These are phyloP conservation scores for Penicillium aurantiogriseum DNA, from an alignment of 2,329 filamentous ascomycete species.

Conservation along the genomic window DNA sequence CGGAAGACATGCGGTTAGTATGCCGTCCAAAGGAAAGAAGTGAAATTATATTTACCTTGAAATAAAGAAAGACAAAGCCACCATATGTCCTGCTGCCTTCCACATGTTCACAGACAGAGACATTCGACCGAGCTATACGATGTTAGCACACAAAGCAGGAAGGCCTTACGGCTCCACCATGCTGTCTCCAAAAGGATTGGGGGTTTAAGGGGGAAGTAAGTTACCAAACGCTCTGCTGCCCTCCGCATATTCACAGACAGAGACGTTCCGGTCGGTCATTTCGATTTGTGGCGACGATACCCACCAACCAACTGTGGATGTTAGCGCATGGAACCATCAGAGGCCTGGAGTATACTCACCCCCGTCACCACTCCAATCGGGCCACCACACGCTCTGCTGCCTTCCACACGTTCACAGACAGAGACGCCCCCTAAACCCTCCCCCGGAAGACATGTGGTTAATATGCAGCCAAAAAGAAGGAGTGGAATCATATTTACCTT, in stretches of 20 bases:
- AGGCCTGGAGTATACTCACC: neutral
- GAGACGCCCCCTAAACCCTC: neutral
- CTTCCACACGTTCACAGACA: neutral
- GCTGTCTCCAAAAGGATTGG: neutral
- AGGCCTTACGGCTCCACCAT: neutral
- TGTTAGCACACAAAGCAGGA: neutral
- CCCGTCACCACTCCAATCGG: neutral
- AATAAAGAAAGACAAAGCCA: neutral
- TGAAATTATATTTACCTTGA: neutral
- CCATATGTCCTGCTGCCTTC: neutral
- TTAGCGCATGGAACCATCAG: neutral
- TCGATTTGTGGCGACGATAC: neutral
- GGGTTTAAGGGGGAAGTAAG: neutral
- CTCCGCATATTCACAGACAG: neutral
- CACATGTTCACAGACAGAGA: neutral
- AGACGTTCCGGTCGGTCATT: neutral
- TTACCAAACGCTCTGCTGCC: constrained; percentile 1
- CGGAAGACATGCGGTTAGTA: neutral
- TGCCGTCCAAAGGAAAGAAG: too few relatives aligned
- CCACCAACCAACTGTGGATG: too few relatives aligned
- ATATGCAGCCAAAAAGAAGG: too few relatives aligned
- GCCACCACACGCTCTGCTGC: too few relatives aligned
- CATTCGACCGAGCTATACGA: neutral
- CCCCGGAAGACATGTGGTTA: too few relatives aligned
- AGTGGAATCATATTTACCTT: too few relatives aligned